A percentile compares a stretch with the other conserved stretches of the same genome.
Evolutionary conservation across 495 filamentous ascomycete species (phyloP).

Genomic region (Annulohypoxylon bovei): DNA sequence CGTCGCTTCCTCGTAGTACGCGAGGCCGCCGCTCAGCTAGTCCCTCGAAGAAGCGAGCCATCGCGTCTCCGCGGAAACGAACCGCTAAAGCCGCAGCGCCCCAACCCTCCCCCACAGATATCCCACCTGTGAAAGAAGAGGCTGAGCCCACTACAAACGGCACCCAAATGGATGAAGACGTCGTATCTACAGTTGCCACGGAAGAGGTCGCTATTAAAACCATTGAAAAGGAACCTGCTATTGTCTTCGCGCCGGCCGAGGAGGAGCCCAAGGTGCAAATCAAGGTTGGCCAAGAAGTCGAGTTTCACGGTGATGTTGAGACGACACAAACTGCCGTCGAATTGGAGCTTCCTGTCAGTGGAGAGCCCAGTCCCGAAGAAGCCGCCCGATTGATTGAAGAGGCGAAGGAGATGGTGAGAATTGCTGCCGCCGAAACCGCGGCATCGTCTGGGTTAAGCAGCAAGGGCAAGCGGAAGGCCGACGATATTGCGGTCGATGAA

Average conservation of each 20-base stretch:
- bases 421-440: slow-evolving; percentile 69
- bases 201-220: slow-evolving; percentile 53
- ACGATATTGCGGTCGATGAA: slow-evolving; percentile 67
- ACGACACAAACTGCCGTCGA: slow-evolving; percentile 80
- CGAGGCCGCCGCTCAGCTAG: slow-evolving; percentile 64
- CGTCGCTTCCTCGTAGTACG: slow-evolving; percentile 53
- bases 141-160: slow-evolving; percentile 45
- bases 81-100: slow-evolving; percentile 67
- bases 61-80: slow-evolving; percentile 76
- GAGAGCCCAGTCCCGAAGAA: slow-evolving; percentile 77
- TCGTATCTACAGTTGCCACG: slow-evolving; percentile 39
- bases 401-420: slow-evolving; percentile 90
- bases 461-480: slow-evolving; percentile 82
- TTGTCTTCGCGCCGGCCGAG: slow-evolving; percentile 58
- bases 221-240: slow-evolving; percentile 52
- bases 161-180: slow-evolving; percentile 48
- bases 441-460: slow-evolving; percentile 51
- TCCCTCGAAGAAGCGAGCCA: slow-evolving; percentile 59
- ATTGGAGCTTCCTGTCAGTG: slow-evolving; percentile 70
- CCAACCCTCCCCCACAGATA: slow-evolving; percentile 43
- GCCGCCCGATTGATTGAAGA: slow-evolving; percentile 82
- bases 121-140: slow-evolving; percentile 43
- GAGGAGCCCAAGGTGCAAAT: slow-evolving; percentile 72
- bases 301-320: slow-evolving; percentile 71
- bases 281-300: slow-evolving; percentile 72